Evolutionary conservation across 345 rosid genomes (phyloP).

Genomic region (Rhodamnia argentea): DNA sequence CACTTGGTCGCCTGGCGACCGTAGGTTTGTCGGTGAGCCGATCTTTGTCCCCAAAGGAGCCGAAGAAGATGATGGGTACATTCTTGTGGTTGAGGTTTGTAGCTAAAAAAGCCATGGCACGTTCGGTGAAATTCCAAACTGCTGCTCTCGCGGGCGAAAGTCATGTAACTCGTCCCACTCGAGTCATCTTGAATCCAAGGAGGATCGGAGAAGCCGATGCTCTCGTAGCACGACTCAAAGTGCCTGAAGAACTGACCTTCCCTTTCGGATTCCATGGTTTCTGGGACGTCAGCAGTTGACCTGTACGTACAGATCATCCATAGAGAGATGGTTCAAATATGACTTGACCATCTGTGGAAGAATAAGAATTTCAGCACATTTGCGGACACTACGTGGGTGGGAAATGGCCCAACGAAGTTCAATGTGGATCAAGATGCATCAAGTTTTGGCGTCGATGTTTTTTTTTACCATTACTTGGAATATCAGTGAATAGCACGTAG

Average conservation of each 20-base stretch:
- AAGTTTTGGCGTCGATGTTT: no score
- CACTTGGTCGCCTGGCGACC: conserved; percentile 50
- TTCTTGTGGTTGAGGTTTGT: conserved; percentile 62
- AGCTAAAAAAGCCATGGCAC: not conserved
- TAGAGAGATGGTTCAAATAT: no score
- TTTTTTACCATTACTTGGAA: no score
- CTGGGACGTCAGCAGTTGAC: conserved; percentile 24
- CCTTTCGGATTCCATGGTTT: conserved; percentile 89
- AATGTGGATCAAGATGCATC: no score
- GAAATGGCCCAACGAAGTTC: no score
- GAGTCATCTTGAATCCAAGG: conserved; percentile 50
- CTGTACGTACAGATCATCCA: no score
- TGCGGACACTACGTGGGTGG: no score
- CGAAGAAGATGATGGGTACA: conserved; percentile 54
- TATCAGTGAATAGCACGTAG: no score
- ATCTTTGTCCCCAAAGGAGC: conserved; percentile 43
- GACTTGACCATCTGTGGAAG: no score
- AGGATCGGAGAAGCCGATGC: conserved; percentile 70
- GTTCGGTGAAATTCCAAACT: not conserved
- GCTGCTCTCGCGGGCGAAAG: not conserved
- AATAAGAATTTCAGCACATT: no score
- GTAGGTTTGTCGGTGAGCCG: conserved; percentile 82
- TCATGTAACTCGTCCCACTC: not conserved
- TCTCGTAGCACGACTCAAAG: conserved; percentile 53
- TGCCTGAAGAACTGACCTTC: conserved; percentile 61